phyloP scores from a whole-genome alignment of 805 yeast genomes.

The Zygosaccharomyces gambellarensis region DNA sequence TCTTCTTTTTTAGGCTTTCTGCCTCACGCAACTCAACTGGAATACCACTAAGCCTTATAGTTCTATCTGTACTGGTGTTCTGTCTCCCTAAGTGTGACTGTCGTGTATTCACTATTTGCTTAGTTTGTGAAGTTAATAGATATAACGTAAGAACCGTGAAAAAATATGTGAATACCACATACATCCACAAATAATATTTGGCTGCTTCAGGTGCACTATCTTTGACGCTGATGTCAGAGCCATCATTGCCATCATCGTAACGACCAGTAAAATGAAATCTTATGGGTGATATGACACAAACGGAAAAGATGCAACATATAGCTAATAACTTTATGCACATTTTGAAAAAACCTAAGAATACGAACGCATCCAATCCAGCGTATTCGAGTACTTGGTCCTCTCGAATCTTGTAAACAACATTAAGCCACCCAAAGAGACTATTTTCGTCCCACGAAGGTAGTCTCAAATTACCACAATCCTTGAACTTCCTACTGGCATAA shows the following conservation, averaged over 20 bases:
- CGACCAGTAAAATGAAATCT: slow-evolving; percentile 78
- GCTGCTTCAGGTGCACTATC: slow-evolving; percentile 39
- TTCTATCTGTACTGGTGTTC: slow-evolving; percentile 85
- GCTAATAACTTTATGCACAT: slow-evolving; percentile 72
- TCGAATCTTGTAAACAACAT: slow-evolving; percentile 53
- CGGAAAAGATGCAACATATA: slow-evolving; percentile 63
- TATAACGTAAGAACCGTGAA: slow-evolving; percentile 67
- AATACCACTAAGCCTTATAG: slow-evolving; percentile 81
- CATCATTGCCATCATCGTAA: slow-evolving; percentile 56
- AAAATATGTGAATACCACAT: slow-evolving; percentile 78
- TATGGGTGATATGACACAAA: slow-evolving; percentile 76
- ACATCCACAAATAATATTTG: slow-evolving; percentile 68
- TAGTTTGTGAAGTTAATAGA: slow-evolving; percentile 63
- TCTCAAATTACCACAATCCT: slow-evolving; percentile 25
- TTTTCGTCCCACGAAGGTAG: slow-evolving; percentile 35
- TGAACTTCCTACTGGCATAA: slow-evolving; percentile 67
- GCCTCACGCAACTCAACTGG: slow-evolving; percentile 77
- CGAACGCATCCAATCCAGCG: slow-evolving; percentile 94
- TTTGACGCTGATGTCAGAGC: slow-evolving; percentile 25
- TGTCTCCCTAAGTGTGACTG: slow-evolving; percentile 81
- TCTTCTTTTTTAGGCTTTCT: slow-evolving; percentile 62
- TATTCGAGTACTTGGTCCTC: slow-evolving; percentile 78
- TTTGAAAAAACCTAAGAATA: slow-evolving; percentile 83
- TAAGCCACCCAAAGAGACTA: slow-evolving; percentile 78
- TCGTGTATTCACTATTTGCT: slow-evolving; percentile 67